Conservation (phyloP, 1,284 basidiomycete species). For the Ceratobasidium sp. region DNA sequence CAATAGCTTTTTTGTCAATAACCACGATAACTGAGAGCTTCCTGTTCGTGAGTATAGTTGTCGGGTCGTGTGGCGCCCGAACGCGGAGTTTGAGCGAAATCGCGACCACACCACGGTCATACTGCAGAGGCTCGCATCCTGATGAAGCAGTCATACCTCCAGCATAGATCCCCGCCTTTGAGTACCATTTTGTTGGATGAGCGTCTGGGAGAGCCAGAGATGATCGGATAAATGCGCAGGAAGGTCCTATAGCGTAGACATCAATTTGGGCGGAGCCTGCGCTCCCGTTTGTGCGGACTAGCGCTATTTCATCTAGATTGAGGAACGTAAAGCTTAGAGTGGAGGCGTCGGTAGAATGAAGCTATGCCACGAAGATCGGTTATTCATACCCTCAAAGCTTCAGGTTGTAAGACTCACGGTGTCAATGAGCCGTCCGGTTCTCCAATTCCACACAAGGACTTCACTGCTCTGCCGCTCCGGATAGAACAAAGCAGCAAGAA, state of each 20-base stretch:
- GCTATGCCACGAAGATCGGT: neutral
- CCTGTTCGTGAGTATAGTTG: neutral
- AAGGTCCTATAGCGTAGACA: neutral
- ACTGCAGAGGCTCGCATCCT: neutral
- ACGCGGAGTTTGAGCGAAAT: slow-evolving; percentile 15
- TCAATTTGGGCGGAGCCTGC: slow-evolving; percentile 14
- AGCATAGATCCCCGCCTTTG: slow-evolving; percentile 12
- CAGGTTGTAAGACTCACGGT: slow-evolving; percentile 3
- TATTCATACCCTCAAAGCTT: neutral
- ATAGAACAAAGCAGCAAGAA: slow-evolving; percentile 2
- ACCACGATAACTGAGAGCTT: slow-evolving; percentile 11
- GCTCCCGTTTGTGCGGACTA: slow-evolving; percentile 18
- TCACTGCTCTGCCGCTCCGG: slow-evolving; percentile 16
- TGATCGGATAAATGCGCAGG: neutral
- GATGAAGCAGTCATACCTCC: neutral
- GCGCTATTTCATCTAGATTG: neutral
- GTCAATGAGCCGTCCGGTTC: slow-evolving; percentile 10
- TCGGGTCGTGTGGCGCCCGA: slow-evolving; percentile 7
- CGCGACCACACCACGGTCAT: neutral
- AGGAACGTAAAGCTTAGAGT: slow-evolving; percentile 13
- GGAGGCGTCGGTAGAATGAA: neutral
- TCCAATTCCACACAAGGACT: slow-evolving; percentile 34
- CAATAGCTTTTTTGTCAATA: neutral
- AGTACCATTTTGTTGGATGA: slow-evolving; percentile 32
- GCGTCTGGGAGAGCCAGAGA: slow-evolving; percentile 26